Conservation (phyloP, 2,329 filamentous ascomycete genomes). For the Chaetomium sp. region DNA sequence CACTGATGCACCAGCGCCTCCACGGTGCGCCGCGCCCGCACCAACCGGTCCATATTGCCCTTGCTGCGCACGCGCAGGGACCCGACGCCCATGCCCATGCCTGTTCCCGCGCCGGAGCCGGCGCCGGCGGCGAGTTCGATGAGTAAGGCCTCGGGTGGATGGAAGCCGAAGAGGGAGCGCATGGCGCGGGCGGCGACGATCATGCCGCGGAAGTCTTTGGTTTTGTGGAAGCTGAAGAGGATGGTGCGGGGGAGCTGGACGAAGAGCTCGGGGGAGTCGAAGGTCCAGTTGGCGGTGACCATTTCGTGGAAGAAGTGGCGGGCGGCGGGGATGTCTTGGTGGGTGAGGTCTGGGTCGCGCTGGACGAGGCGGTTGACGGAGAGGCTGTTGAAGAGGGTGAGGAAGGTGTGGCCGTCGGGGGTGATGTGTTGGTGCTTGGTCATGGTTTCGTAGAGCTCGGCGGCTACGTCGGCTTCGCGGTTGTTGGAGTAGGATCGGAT, state of each 20-base stretch:
- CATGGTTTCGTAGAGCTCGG: conserved; percentile 50
- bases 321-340: conserved; percentile 15
- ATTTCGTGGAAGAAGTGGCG: conserved; percentile 29
- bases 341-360: conserved; percentile 13
- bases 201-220: conserved; percentile 42
- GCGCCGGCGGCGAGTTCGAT: conserved; percentile 30
- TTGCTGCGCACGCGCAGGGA: conserved; percentile 21
- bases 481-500: conserved; percentile 60
- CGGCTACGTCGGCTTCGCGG: conserved; percentile 48
- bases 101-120: no score
- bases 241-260: conserved; percentile 28
- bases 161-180: conserved; percentile 26
- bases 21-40: conserved; percentile 25
- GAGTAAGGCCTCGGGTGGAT: conserved; percentile 27
- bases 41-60: conserved; percentile 23
- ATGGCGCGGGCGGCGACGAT: conserved; percentile 36
- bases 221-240: conserved; percentile 36
- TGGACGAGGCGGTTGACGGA: conserved; percentile 40
- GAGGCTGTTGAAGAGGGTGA: conserved; percentile 58
- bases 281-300: conserved; percentile 24
- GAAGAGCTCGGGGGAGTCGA: conserved; percentile 24
- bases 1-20: conserved; percentile 21
- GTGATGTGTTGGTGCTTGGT: conserved; percentile 41
- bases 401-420: conserved; percentile 64
- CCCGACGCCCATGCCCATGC: background rate